These are phyloP conservation scores for Taiwanofungus camphoratus DNA, from an alignment of 1,284 basidiomycete genomes.

Conservation along the genomic window DNA sequence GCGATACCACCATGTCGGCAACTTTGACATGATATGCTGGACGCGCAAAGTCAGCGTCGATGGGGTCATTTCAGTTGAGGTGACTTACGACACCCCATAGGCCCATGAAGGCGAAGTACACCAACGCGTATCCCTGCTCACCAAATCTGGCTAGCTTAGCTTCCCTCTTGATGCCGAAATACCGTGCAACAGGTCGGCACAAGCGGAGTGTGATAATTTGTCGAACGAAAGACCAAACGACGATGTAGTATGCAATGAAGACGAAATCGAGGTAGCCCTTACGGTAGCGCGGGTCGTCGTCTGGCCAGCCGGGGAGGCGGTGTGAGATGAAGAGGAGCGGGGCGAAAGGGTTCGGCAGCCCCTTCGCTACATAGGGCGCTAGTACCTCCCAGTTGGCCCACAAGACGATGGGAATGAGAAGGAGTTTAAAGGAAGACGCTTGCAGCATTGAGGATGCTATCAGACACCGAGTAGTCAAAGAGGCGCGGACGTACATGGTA, in stretches of 20 bases:
- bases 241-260: slow-evolving; percentile 84
- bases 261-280: slow-evolving; percentile 78
- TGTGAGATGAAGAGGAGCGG: slow-evolving; percentile 77
- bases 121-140: slow-evolving; percentile 84
- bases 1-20: slow-evolving; percentile 89
- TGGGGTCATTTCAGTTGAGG: not conserved
- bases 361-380: slow-evolving; percentile 42
- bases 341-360: slow-evolving; percentile 68
- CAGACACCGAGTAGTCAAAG: not conserved
- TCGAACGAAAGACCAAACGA: slow-evolving; percentile 90
- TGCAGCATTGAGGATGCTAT: not conserved
- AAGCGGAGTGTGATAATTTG: slow-evolving; percentile 72
- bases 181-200: slow-evolving; percentile 65
- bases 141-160: slow-evolving; percentile 79
- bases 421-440: slow-evolving; percentile 71
- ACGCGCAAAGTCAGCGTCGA: slow-evolving; percentile 2
- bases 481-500: slow-evolving; percentile 53
- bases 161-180: slow-evolving; percentile 63
- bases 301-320: slow-evolving; percentile 46
- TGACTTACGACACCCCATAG: slow-evolving; percentile 70
- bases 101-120: slow-evolving; percentile 76
- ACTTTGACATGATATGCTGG: slow-evolving; percentile 79
- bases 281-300: slow-evolving; percentile 58
- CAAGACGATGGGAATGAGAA: slow-evolving; percentile 67
- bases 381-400: slow-evolving; percentile 70